Evolutionary conservation across 768 basidiomycete species (phyloP).

Genomic region (Wakefieldia striispora): DNA sequence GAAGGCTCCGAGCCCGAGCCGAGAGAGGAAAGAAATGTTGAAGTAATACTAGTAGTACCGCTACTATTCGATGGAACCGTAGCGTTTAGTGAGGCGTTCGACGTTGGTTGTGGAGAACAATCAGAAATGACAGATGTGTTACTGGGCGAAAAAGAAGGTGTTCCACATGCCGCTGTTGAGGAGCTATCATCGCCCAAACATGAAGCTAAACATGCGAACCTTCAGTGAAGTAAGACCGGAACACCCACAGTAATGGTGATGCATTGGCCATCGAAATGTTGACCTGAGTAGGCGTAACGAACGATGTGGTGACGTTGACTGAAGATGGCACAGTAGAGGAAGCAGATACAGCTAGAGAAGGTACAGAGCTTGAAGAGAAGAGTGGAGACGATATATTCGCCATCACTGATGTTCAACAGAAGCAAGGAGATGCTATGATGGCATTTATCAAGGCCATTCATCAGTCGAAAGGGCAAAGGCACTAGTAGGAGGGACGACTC

Average conservation of each 20-base stretch:
- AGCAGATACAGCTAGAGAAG: background rate
- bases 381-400: background rate
- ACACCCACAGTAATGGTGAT: slow-evolving; percentile 2
- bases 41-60: background rate
- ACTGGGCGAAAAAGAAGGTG: background rate
- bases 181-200: background rate
- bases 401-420: background rate
- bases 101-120: background rate
- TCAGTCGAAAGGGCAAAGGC: background rate
- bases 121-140: background rate
- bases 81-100: background rate
- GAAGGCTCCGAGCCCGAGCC: background rate
- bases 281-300: background rate
- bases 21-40: background rate
- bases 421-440: background rate
- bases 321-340: background rate
- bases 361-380: background rate
- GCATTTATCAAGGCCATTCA: background rate
- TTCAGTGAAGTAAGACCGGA: background rate
- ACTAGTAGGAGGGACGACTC: background rate
- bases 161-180: background rate
- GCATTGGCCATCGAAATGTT: background rate
- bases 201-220: background rate
- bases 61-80: background rate
- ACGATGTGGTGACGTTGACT: background rate